Base-by-base conservation (phyloP, 306 rosid genomes). In the Rubus parviflorus region DNA sequence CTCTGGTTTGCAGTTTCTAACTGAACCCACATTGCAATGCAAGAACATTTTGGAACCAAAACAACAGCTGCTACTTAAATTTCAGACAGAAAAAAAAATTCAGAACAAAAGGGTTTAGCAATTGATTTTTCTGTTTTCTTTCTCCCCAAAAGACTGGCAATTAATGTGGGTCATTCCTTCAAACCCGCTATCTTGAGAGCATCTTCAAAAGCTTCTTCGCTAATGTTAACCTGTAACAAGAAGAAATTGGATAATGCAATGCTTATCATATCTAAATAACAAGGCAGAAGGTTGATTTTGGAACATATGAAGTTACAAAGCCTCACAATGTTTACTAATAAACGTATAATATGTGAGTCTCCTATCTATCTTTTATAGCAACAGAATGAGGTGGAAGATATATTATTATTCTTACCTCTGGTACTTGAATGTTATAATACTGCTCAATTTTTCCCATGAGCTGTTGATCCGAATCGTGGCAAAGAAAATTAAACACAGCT, bases 401-500 rank as follows among this genome's bases (percentile, higher is more conserved):
- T 30, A 30, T 30, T 30, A 6, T 54, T 56, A 56, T 0, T 19
- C 30, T 12, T 62, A 79, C 82, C 82, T 72, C 82, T 1, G 68
- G 58, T 11, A 68, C 43, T 19, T 41, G 67, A 8, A 16, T 51
- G 68, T 23, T 48, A 51, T 40, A 79, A 61, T 73, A 48, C 35
- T 72, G 68, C 74, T 79, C 82, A 8, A 63, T 72, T 20, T 65
- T 79, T 46, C 43, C 41, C 74, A 64, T 65, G 52, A 30, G 7
- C 15, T 5, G 45, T 5, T 61, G 64, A 38, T 78, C 81, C 45
- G 53, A 51, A 41, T 63, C 45, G 14, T 70, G 58, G 63, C 74
- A 79, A 0, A 73, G 3, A 6, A 78, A 42, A 56, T 78, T 78
- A 53, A 70, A 71, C 16, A 78, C 77, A 37, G 77, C 81, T 49